phyloP scores from a whole-genome alignment of 2,329 filamentous ascomycete genomes.

The Chrysoporthe puriensis region DNA sequence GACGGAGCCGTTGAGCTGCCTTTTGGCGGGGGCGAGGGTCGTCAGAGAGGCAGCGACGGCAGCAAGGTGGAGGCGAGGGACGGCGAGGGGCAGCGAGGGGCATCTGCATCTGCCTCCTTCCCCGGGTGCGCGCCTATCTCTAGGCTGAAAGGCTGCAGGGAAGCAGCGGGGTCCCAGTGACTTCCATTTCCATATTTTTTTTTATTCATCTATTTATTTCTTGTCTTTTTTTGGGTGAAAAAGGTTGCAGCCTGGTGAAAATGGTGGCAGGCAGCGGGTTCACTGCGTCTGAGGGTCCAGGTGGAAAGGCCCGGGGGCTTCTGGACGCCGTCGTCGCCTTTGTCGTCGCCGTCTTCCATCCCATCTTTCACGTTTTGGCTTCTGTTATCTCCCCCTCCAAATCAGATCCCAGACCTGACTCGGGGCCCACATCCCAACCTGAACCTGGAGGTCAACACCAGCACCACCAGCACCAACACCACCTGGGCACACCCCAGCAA shows the following conservation, averaged over 20 bases:
- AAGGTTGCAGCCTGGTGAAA: conserved; percentile 10
- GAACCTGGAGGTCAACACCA: background rate
- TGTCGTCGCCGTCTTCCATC: conserved; percentile 27
- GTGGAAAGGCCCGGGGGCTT: conserved; percentile 22
- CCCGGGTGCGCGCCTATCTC: background rate
- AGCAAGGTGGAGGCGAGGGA: background rate
- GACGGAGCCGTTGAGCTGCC: background rate
- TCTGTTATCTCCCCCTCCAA: conserved; percentile 21
- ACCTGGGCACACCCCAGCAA: background rate
- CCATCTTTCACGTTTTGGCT: conserved; percentile 20
- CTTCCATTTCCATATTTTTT: conserved; percentile 13
- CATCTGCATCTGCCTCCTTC: background rate
- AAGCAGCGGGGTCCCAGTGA: conserved; percentile 17
- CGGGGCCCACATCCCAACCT: conserved; percentile 12
- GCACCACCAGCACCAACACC: background rate
- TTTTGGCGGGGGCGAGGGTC: background rate
- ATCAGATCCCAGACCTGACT: conserved; percentile 13
- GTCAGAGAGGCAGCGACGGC: background rate
- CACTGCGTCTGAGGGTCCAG: conserved; percentile 20
- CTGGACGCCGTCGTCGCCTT: conserved; percentile 23
- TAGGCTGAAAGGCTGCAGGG: background rate
- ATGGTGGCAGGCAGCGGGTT: conserved; percentile 22
- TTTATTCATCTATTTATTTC: background rate
- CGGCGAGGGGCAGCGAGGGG: too few species aligned
- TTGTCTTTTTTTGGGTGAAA: background rate